Conservation (phyloP, 192 early-diverging fungal genomes). For the Podila epicladia region DNA sequence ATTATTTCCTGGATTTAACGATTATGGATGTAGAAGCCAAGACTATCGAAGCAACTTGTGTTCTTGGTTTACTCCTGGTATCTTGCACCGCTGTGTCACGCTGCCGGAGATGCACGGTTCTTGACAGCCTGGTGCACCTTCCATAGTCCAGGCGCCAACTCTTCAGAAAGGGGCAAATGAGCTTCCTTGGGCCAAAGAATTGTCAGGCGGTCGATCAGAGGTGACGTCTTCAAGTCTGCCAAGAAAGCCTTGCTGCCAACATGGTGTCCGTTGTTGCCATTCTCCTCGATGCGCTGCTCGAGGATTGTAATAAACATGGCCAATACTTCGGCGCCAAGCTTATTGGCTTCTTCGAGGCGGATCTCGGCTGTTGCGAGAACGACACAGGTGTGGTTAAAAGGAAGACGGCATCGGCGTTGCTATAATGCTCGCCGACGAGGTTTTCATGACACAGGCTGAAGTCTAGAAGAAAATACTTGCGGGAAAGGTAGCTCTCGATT, state of each 20-base stretch:
- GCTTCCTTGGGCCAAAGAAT: constrained; percentile 12
- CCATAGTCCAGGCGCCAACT: constrained; percentile 15
- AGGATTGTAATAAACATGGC: constrained; percentile 40
- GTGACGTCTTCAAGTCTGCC: constrained; percentile 44
- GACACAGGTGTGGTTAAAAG: neutral
- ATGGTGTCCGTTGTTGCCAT: constrained; percentile 64
- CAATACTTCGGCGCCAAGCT: constrained; percentile 7
- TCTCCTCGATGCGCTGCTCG: constrained; percentile 53
- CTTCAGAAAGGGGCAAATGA: constrained; percentile 8
- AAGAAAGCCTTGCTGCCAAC: constrained; percentile 55
- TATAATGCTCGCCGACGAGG: constrained; percentile 27
- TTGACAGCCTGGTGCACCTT: constrained; percentile 16
- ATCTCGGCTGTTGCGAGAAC: constrained; percentile 14
- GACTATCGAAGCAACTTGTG: neutral
- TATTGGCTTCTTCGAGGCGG: constrained; percentile 6
- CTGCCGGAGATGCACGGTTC: neutral
- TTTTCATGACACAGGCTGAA: constrained; percentile 33
- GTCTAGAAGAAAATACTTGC: constrained; percentile 19
- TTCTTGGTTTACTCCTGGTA: constrained; percentile 2
- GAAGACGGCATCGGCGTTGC: constrained; percentile 4
- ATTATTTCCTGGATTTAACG: neutral
- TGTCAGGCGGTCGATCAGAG: constrained; percentile 10
- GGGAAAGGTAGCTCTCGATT: constrained; percentile 42
- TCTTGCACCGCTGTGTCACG: constrained; percentile 12
- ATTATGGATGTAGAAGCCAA: neutral